These are phyloP conservation scores for Exophiala lecanii-corni DNA, from an alignment of 2,329 filamentous ascomycete genomes.

Conservation along the genomic window DNA sequence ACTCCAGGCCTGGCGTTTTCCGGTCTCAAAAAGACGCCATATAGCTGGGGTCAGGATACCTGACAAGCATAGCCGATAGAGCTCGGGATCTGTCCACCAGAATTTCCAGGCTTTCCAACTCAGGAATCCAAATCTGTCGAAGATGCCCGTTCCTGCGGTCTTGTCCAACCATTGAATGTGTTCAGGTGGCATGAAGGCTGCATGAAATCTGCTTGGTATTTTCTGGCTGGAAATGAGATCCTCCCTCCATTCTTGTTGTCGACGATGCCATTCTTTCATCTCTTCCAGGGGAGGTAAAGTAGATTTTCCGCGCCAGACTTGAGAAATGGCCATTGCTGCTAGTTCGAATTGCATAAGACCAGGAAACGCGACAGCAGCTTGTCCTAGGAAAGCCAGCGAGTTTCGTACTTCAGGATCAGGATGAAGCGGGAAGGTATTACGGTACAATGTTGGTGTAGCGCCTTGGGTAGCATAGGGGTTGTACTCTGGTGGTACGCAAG, in stretches of 20 bases:
- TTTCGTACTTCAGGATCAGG: conserved; percentile 34
- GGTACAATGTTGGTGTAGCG: conserved; percentile 36
- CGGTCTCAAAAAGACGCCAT: conserved; percentile 41
- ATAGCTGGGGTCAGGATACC: conserved; percentile 41
- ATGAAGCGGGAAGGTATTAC: conserved; percentile 41
- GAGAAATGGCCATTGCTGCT: conserved; percentile 42
- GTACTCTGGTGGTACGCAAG: conserved; percentile 28
- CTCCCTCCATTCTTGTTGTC: conserved; percentile 31
- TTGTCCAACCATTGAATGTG: conserved; percentile 41
- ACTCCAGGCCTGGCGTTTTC: conserved; percentile 38
- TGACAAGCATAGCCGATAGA: conserved; percentile 38
- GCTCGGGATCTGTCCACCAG: conserved; percentile 36
- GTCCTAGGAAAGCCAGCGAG: conserved; percentile 43
- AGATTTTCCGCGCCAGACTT: conserved; percentile 41
- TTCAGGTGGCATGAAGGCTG: conserved; percentile 29
- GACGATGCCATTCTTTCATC: conserved; percentile 37
- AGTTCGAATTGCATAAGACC: conserved; percentile 41
- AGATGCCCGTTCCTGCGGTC: conserved; percentile 40
- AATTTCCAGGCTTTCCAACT: conserved; percentile 39
- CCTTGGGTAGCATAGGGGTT: conserved; percentile 18
- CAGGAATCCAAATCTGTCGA: conserved; percentile 38
- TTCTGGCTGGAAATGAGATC: neutral
- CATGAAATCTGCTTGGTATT: conserved; percentile 17
- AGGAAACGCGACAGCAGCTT: conserved; percentile 34
- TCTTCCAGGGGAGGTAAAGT: conserved; percentile 33